phyloP scores from a whole-genome alignment of 371 early-diverging fungal genomes.

The Mortierella sp. region DNA sequence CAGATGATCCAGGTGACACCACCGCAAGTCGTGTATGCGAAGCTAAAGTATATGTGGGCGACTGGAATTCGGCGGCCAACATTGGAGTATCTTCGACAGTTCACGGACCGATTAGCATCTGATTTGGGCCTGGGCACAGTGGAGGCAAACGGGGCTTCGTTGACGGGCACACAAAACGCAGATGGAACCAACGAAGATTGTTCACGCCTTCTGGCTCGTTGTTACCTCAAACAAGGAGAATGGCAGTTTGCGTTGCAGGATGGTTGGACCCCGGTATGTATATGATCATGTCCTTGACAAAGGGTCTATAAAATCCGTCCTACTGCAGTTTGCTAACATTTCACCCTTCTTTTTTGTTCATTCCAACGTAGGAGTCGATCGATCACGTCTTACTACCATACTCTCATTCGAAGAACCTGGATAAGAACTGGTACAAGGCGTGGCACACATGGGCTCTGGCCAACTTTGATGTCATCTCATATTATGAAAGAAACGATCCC shows the following conservation, averaged over 20 bases:
- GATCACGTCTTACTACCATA: conserved; percentile 85
- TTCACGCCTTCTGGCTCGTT: conserved; percentile 82
- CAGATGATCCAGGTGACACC: conserved; percentile 55
- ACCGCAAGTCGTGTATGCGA: conserved; percentile 91
- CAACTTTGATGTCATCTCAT: conserved; percentile 91
- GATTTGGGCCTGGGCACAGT: conserved; percentile 57
- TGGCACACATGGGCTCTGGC: conserved; percentile 98
- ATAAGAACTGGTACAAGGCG: conserved; percentile 96
- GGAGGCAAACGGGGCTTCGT: conserved; percentile 18
- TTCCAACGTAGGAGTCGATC: conserved; percentile 61
- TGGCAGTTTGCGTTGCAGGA: conserved; percentile 90
- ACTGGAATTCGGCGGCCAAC: conserved; percentile 70
- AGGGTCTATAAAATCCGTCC: background rate
- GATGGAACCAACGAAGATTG: conserved; percentile 58
- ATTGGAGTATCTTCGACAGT: conserved; percentile 66
- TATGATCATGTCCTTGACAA: background rate
- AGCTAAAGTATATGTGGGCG: conserved; percentile 95
- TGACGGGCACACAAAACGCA: conserved; percentile 15
- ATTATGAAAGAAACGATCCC: conserved; percentile 62
- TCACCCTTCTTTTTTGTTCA: background rate
- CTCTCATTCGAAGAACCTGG: conserved; percentile 88
- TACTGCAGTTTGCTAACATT: background rate
- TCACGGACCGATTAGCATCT: conserved; percentile 67
- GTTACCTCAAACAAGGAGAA: conserved; percentile 92
- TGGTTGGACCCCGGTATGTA: conserved; percentile 69